Base-by-base conservation (phyloP, 176 grass and related monocot species). In the Carex cristatella region DNA sequence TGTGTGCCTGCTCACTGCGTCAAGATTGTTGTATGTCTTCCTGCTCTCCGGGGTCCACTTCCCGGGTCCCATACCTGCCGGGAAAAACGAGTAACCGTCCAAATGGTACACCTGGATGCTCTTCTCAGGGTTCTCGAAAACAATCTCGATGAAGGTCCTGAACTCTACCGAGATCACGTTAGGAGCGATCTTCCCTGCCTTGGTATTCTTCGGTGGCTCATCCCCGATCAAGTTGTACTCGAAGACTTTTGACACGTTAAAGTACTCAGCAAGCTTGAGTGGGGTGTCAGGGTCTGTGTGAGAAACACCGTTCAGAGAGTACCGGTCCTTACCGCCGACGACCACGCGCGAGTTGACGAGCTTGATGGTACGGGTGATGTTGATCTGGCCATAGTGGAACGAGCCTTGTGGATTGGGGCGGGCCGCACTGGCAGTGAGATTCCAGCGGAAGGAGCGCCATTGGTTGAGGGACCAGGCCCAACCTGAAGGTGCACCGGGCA, bases 361-460 rank as follows among this genome's bases (percentile, higher is more conserved):
- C 79, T 69, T 83, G 88, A 89, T 89, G 83, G 88, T 86, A 44
- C 88, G 88, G 79, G 88, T 86, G 60, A 89, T 89, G 60, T 89
- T 70, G 69, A 89, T 89, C 32, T 48, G 23, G 44, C 88, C 88
- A n/a, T 89, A 89, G 84, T 89, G 84, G 84, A 83, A 89, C 11
- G 88, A 89, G 1, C 88, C 88, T 79, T 89, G 88, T 0, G 88
- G 88, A 51, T 89, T 89, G 14, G 88, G 88, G 4, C 88, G 83
- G 31, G 88, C 88, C 10, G 88, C 88, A 30, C 88, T 89, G 79
- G 88, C 84, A 14, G 88, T 89, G 31, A 89, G 84, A 69, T 89
- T 89, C 88, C 88, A 89, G 9, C 84, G 79, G 88, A 89, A 89
- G 4, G 84, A 68, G 13, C 88, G 65, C 88, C 88, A 89, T 42